Percentiles rank a stretch among this genome's conserved stretches.
Conservation (phyloP, 2,329 filamentous ascomycete genomes). For the Scopulariopsis brevicaulis region DNA sequence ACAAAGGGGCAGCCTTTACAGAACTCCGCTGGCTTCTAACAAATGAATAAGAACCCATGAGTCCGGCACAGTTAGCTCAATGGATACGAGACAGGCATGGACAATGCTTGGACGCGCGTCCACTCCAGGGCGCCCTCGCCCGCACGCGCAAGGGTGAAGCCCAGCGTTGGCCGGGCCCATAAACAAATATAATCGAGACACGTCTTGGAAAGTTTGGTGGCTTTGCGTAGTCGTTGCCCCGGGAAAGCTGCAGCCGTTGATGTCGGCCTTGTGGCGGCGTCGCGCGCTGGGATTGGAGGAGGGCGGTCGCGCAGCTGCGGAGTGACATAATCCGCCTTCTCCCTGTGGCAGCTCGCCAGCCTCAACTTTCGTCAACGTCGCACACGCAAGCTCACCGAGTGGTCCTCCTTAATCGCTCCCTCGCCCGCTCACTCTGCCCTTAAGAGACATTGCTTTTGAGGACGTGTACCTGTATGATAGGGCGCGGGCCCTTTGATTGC, state of each 20-base stretch:
- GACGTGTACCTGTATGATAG: neutral
- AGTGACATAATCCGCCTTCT: constrained; percentile 4
- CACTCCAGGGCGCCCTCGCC: neutral
- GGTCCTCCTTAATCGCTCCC: neutral
- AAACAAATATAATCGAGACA: neutral
- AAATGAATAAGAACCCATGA: neutral
- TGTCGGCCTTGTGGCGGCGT: constrained; percentile 1
- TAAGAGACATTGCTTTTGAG: neutral
- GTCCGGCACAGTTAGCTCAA: neutral
- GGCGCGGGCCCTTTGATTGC: neutral
- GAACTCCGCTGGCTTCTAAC: neutral
- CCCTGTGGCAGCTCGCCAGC: neutral
- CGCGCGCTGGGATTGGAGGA: constrained; percentile 3
- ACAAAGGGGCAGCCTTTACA: neutral
- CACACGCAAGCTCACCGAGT: neutral
- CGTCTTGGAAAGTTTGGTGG: neutral
- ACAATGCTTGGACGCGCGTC: neutral
- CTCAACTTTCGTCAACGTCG: neutral
- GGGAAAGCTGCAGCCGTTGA: neutral
- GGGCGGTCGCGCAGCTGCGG: neutral
- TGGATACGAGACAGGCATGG: neutral
- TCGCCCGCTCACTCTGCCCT: neutral
- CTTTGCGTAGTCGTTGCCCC: neutral
- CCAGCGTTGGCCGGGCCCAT: neutral
- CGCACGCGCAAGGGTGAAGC: neutral